phyloP scores from a whole-genome alignment of 2,329 filamentous ascomycete genomes.

The Emericellopsis atlantica region DNA sequence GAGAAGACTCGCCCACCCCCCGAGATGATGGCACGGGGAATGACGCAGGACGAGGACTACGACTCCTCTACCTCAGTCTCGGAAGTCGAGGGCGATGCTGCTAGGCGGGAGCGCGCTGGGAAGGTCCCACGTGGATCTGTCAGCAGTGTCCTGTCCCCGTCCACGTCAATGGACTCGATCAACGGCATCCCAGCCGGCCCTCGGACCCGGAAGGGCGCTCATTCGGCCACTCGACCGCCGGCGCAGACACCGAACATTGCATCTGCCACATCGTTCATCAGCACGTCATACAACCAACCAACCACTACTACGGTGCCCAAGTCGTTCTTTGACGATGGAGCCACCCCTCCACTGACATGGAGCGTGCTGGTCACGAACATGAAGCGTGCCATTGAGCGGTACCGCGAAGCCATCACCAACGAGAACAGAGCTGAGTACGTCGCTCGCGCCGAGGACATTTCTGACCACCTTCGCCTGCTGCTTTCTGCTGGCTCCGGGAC shows the following conservation, averaged over 20 bases:
- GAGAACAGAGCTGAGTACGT: conserved; percentile 84
- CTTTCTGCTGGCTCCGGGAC: conserved; percentile 94
- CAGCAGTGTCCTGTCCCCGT: conserved; percentile 64
- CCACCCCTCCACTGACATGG: conserved; percentile 73
- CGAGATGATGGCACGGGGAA: conserved; percentile 79
- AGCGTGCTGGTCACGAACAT: conserved; percentile 83
- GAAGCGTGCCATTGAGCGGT: conserved; percentile 79
- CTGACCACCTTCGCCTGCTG: conserved; percentile 83
- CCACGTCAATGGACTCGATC: conserved; percentile 84
- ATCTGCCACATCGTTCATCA: conserved; percentile 50
- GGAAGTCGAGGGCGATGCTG: conserved; percentile 63
- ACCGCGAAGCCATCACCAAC: conserved; percentile 77
- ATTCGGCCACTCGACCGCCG: conserved; percentile 31
- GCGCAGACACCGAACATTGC: conserved; percentile 37
- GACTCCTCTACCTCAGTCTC: conserved; percentile 77
- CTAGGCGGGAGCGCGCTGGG: background rate
- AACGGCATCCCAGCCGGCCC: conserved; percentile 52
- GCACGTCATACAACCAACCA: conserved; percentile 42
- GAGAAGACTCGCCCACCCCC: conserved; percentile 82
- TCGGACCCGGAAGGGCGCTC: conserved; percentile 42
- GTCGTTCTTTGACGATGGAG: conserved; percentile 86
- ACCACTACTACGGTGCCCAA: conserved; percentile 53
- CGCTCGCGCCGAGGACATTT: conserved; percentile 90
- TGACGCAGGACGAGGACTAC: conserved; percentile 75
- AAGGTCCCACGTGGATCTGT: conserved; percentile 47